phyloP scores from a whole-genome alignment of 352 stramenopile genomes.

The Pelagophyceae sp. region DNA sequence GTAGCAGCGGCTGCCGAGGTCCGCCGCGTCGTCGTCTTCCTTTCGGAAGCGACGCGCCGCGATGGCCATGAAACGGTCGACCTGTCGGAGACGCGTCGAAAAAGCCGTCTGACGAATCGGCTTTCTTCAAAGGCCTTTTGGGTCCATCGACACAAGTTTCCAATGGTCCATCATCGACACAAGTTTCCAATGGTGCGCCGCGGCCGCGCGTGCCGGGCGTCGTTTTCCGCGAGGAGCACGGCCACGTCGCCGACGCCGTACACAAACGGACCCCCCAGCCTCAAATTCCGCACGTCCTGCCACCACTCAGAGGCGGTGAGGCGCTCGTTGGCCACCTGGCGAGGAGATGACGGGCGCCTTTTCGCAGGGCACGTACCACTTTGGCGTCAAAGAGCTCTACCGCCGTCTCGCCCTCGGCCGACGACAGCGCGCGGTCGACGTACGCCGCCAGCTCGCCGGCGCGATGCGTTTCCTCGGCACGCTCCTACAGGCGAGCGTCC shows the following conservation, averaged over 20 bases:
- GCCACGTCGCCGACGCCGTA: conserved; percentile 1
- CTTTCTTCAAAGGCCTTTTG: too few relatives aligned
- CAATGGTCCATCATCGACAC: too few relatives aligned
- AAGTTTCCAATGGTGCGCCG: too few relatives aligned
- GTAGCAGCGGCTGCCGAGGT: too few relatives aligned
- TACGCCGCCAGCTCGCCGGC: background rate
- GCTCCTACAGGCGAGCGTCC: background rate
- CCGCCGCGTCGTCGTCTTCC: too few relatives aligned
- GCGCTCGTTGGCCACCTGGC: background rate
- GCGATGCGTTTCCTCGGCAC: background rate
- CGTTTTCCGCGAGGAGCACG: background rate
- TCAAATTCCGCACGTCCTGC: conserved; percentile 4
- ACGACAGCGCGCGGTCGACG: background rate
- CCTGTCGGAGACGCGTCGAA: too few relatives aligned
- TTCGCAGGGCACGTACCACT: background rate
- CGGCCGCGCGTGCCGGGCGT: background rate
- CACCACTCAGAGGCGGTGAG: background rate
- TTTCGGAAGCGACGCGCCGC: too few relatives aligned
- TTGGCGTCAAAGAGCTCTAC: background rate
- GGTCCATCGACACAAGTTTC: too few relatives aligned
- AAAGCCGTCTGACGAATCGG: too few relatives aligned
- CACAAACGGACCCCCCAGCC: background rate
- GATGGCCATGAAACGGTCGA: too few relatives aligned
- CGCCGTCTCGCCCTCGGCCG: background rate
- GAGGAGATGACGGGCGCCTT: background rate